Conservation (phyloP, 2,329 filamentous ascomycete genomes). For the Lachnellula hyalina region DNA sequence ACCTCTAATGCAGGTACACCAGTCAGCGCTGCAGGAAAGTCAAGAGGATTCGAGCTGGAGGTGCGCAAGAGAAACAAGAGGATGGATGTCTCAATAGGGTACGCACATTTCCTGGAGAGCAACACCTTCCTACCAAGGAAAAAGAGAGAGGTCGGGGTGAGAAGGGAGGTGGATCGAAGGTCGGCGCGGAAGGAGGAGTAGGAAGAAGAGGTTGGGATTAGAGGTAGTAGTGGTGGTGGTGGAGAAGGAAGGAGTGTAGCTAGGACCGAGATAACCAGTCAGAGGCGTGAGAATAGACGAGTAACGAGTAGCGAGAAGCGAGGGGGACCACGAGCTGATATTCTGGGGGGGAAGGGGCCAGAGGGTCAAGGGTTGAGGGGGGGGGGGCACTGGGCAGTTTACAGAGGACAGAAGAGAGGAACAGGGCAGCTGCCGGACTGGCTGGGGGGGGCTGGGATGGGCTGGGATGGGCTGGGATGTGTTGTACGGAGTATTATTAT, state of each 20-base stretch:
- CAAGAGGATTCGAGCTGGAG: conserved; percentile 23
- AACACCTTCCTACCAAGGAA: conserved; percentile 21
- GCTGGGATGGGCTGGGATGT: neutral
- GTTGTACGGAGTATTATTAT: no score
- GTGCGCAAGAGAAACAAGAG: conserved; percentile 5
- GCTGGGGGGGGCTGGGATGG: no score
- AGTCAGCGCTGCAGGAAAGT: conserved; percentile 29
- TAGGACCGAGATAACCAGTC: conserved; percentile 2
- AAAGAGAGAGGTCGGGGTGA: conserved; percentile 25
- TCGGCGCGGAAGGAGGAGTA: conserved; percentile 16
- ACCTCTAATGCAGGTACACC: conserved; percentile 34
- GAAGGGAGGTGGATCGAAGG: conserved; percentile 8
- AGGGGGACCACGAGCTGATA: neutral
- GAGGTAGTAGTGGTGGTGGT: conserved; percentile 15
- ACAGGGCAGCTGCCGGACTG: neutral
- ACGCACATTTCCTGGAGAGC: conserved; percentile 20
- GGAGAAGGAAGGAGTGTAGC: conserved; percentile 2
- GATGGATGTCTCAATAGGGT: conserved; percentile 1
- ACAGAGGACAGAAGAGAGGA: neutral
- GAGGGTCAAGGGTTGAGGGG: neutral
- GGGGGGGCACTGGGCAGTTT: neutral
- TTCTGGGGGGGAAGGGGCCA: neutral
- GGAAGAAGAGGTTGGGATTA: conserved; percentile 12
- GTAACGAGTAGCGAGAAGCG: neutral
- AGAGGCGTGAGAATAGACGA: conserved; percentile 2